Evolutionary conservation across 1,284 basidiomycete genomes (phyloP).

Genomic region (Heterobasidion parviporum): DNA sequence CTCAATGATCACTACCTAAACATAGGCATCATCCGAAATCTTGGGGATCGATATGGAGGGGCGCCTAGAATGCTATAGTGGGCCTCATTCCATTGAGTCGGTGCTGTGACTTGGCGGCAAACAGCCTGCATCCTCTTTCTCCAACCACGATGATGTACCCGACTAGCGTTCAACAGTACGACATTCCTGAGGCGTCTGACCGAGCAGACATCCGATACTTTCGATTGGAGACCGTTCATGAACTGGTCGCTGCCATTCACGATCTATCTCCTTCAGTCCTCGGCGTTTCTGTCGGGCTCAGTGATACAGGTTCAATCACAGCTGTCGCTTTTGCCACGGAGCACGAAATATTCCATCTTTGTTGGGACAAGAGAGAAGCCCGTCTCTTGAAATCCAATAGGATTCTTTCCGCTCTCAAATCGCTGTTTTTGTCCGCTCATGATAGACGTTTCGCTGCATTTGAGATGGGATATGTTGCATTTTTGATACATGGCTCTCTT

Average conservation of each 20-base stretch:
- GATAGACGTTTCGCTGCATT: background rate
- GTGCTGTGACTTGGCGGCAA: too few relatives aligned
- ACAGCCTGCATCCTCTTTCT: too few relatives aligned
- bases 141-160: too few relatives aligned
- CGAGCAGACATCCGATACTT: background rate
- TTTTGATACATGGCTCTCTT: background rate
- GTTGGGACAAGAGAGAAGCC: background rate
- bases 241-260: background rate
- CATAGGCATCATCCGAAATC: too few relatives aligned
- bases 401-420: background rate
- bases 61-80: too few relatives aligned
- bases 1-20: too few relatives aligned
- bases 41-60: too few relatives aligned
- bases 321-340: background rate
- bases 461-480: background rate
- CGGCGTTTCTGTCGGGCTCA: background rate
- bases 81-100: too few relatives aligned
- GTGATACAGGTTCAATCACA: background rate
- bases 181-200: too few relatives aligned
- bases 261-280: background rate
- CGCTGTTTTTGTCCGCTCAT: background rate
- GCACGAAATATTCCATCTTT: background rate
- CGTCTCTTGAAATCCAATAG: background rate
- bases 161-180: too few relatives aligned
- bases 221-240: background rate